Evolutionary conservation across 371 early-diverging fungal species (phyloP), one percentile per base, ranked within the genome.

Genomic region (Thermomucor indicae-seudaticae): DNA sequence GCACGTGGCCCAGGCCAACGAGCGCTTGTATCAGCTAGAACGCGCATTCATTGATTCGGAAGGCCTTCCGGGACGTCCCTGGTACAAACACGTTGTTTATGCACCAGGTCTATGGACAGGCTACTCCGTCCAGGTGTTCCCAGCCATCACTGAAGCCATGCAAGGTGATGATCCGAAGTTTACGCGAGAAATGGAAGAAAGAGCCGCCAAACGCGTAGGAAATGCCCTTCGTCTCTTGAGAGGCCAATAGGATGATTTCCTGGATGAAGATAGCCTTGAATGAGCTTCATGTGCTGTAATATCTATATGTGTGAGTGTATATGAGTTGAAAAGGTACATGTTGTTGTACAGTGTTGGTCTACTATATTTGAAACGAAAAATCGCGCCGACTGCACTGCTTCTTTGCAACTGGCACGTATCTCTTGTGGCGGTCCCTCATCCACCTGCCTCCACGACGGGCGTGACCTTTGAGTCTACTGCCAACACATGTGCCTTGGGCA

Each of bases 21-120:
- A 70, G 32, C 70, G 65, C 29, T 47, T 69, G 3, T 53, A 60
- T 7, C 48, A 62, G 19, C 65, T 77, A 14, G 83, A 80, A 48
- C 64, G 73, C 24, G 67, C 63, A 24, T 74, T 82, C 48, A 49
- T 79, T 22, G 72, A 73, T 32, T 58, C 66, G 4, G 61, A 63
- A 31, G 83, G 83, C 22, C 60, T 80, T 27, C 65, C 68, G 3
- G 70, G 72, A 4, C 72, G 79, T 28, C 53, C 57, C 17, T 82
- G 83, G 83, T 79, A 64, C 61, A 71, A 75, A 41, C 83, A 82
- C 43, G 59, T 67, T 6, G 54, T 82, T 0, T 67, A 72, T 35
- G 69, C 76, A 2, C 80, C 82, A 2, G 70, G 71, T 16, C 40
- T 54, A 29, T 74, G 75, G 73, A 43, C 57, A 25, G 75, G 67